These are phyloP conservation scores for Plasmodium ovale DNA, from an alignment of 169 alveolate species.

Conservation along the genomic window DNA sequence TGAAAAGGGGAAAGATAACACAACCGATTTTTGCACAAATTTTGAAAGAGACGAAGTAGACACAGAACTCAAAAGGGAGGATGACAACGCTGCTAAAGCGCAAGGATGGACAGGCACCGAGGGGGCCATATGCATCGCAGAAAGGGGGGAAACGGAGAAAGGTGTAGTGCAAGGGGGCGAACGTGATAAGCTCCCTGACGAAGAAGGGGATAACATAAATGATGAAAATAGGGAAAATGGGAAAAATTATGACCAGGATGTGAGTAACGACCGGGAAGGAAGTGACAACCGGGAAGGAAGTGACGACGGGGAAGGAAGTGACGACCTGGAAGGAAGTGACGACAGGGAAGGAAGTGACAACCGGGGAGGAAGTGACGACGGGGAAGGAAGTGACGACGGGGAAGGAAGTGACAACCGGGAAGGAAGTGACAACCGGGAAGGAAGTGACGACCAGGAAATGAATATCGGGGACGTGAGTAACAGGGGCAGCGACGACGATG, in stretches of 20 bases:
- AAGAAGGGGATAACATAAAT: background rate
- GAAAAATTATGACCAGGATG: background rate
- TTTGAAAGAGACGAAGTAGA: too few relatives aligned
- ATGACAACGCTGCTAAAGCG: too few relatives aligned
- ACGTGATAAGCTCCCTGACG: too few relatives aligned
- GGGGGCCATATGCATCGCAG: too few relatives aligned
- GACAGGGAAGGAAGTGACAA: background rate
- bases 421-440: background rate
- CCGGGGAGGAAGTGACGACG: conserved; percentile 9
- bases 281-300: background rate
- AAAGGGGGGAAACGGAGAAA: too few relatives aligned
- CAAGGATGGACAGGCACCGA: too few relatives aligned
- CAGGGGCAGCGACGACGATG: background rate
- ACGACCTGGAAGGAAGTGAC: background rate
- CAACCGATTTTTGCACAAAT: too few relatives aligned
- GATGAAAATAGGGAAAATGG: background rate
- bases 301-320: background rate
- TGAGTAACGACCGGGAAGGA: background rate
- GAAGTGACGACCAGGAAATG: background rate
- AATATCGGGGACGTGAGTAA: background rate
- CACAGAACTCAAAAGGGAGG: too few relatives aligned
- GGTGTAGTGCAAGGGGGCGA: too few relatives aligned
- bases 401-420: background rate
- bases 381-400: background rate
- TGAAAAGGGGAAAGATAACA: too few relatives aligned